Evolutionary conservation across 805 yeast genomes (phyloP), one percentile per base, ranked within the genome.

Genomic region (Hemisphaericaspora nanyangensis): DNA sequence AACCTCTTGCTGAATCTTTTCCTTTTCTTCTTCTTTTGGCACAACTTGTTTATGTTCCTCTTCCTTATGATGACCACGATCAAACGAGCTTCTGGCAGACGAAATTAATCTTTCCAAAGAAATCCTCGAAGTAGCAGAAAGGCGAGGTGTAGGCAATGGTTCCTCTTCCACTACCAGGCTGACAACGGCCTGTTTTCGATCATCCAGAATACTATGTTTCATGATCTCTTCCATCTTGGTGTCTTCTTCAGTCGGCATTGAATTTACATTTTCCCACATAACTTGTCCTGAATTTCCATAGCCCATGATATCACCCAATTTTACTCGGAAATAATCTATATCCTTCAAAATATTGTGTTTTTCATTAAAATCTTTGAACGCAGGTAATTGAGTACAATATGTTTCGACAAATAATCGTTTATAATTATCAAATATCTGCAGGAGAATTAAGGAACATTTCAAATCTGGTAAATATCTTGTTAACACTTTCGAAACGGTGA

Each of bases 241-340:
- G 40, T 75, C 80, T 42, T 75, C 80, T 6, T 67, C 65, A 0
- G 79, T 74, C 1, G 73, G 64, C 29, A 77, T 55, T 3, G 73
- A 60, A 50, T 78, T 77, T 7, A 79, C 77, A 40, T 72, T 70
- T 45, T 78, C 82, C 80, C 82, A 77, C 20, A 80, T 66, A 1
- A 76, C 75, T 39, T 76, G 81, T 1, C 83, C 85, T 1, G 80
- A 71, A 42, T 76, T 76, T 0, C 80, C 80, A 43, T 78, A 77
- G 0, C 85, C 85, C 6, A 76, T 73, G 7, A 79, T 52, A 39
- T 76, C 79, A 36, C 74, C 70, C 20, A 82, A 59, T 42, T 79
- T 79, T n/a, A 73, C 83, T 43, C 79, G 56, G 55, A 82, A 81
- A 49, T 73, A 81, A 49, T 76, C 82, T 7, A 81, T 68, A 56